Evolutionary conservation across 169 alveolate species (phyloP).

Genomic region (Blepharisma undulans): DNA sequence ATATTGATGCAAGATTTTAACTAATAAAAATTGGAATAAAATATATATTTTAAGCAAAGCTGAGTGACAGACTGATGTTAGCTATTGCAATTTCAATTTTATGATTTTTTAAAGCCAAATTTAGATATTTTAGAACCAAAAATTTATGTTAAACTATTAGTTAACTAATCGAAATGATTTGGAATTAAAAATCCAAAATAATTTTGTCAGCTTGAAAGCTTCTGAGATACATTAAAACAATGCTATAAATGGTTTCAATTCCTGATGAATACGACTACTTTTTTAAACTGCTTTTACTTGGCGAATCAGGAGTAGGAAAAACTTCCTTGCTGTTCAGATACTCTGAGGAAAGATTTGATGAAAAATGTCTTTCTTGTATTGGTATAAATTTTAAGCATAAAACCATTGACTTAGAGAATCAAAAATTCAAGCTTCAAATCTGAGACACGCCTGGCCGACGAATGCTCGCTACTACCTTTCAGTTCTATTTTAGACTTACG

Average conservation of each 20-base stretch:
- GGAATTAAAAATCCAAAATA: too few relatives aligned
- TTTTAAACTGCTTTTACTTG: slow-evolving; percentile 64
- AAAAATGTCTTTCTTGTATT: slow-evolving; percentile 72
- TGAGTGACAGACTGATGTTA: too few relatives aligned
- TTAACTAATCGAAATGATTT: too few relatives aligned
- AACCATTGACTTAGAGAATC: slow-evolving; percentile 60
- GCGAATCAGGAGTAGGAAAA: slow-evolving; percentile 86
- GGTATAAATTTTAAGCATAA: slow-evolving; percentile 82
- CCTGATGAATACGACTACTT: neutral
- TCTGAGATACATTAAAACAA: too few relatives aligned
- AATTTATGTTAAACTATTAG: too few relatives aligned
- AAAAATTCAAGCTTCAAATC: slow-evolving; percentile 66
- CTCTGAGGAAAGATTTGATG: slow-evolving; percentile 69
- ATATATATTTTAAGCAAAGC: too few relatives aligned
- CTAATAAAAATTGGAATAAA: too few relatives aligned
- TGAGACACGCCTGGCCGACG: slow-evolving; percentile 83
- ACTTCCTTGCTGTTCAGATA: slow-evolving; percentile 69
- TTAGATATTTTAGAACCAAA: too few relatives aligned
- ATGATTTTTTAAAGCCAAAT: too few relatives aligned
- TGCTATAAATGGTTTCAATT: neutral
- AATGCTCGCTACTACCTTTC: slow-evolving; percentile 61
- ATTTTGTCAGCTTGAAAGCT: too few relatives aligned
- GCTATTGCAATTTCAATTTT: too few relatives aligned
- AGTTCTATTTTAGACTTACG: slow-evolving; percentile 64
- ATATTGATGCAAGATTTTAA: too few relatives aligned